A percentile compares a stretch with the other conserved stretches of the same genome.
Evolutionary conservation across 2,329 filamentous ascomycete species (phyloP).

Genomic region (Arthrobotrys iridis): DNA sequence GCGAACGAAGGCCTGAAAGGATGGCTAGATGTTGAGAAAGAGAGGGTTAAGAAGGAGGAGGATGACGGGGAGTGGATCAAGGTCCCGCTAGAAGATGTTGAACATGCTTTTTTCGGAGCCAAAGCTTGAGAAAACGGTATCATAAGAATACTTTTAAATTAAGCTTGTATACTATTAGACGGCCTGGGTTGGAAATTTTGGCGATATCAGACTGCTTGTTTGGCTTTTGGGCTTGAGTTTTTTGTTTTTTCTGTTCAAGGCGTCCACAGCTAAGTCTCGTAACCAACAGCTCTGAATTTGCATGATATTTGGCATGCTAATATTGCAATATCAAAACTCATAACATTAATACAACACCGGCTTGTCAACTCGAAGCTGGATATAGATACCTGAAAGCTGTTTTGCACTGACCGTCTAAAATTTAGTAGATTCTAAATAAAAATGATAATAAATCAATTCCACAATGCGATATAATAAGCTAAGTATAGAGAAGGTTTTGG

Average conservation of each 20-base stretch:
- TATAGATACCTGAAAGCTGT: too few relatives aligned
- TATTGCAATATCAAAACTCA: too few relatives aligned
- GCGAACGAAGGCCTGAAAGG: slow-evolving; percentile 9
- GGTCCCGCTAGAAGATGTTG: slow-evolving; percentile 34
- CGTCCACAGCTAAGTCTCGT: too few relatives aligned
- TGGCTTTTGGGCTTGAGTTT: not conserved
- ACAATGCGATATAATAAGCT: too few relatives aligned
- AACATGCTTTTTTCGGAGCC: slow-evolving; percentile 24
- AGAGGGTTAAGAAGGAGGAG: slow-evolving; percentile 25
- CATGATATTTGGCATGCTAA: too few relatives aligned
- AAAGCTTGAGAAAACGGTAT: not conserved
- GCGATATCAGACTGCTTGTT: not conserved
- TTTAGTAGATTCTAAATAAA: too few relatives aligned
- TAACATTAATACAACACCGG: too few relatives aligned
- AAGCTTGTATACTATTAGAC: not conserved
- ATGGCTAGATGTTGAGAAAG: slow-evolving; percentile 22
- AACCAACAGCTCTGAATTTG: too few relatives aligned
- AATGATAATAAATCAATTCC: too few relatives aligned
- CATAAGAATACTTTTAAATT: not conserved
- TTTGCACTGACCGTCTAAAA: too few relatives aligned
- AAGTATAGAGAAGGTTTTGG: too few relatives aligned
- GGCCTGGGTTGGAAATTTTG: not conserved
- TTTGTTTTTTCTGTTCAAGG: not conserved
- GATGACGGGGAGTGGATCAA: slow-evolving; percentile 44
- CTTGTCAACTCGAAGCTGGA: too few relatives aligned